Evolutionary conservation across 23 red algal genomes (phyloP).

Genomic region (Agarophyton chilense): DNA sequence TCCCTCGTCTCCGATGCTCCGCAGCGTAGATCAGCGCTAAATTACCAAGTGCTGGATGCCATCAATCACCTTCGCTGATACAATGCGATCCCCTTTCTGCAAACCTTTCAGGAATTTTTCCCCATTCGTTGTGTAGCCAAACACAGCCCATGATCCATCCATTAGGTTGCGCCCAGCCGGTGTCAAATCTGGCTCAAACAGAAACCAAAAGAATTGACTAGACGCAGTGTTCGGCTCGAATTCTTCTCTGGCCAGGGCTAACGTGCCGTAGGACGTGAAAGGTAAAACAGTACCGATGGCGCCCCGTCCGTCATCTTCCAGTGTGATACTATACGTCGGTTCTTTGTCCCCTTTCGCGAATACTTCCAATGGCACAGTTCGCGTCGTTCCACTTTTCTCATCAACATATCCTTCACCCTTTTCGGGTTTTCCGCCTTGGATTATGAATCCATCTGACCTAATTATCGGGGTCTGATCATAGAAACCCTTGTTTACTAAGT

Average conservation of each 20-base stretch:
- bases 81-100: conserved; percentile 83
- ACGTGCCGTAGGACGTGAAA: conserved; percentile 89
- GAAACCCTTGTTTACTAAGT: conserved; percentile 91
- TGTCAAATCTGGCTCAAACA: conserved; percentile 98
- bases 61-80: conserved; percentile 75
- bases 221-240: conserved; percentile 83
- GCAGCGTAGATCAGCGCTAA: not conserved
- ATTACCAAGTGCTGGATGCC: conserved; percentile 77
- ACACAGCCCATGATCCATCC: conserved; percentile 90
- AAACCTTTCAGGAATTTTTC: conserved; percentile 80
- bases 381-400: conserved; percentile 54
- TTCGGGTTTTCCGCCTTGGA: conserved; percentile 88
- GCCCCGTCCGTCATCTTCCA: conserved; percentile 94
- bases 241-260: conserved; percentile 88
- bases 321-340: conserved; percentile 87
- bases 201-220: conserved; percentile 98
- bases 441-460: conserved; percentile 93
- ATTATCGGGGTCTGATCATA: conserved; percentile 80
- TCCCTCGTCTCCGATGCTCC: not conserved
- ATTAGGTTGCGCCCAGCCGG: conserved; percentile 95
- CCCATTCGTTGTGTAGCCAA: conserved; percentile 90
- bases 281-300: conserved; percentile 80
- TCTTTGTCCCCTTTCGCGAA: conserved; percentile 90
- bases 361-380: conserved; percentile 90
- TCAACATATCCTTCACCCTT: conserved; percentile 89